phyloP scores from a whole-genome alignment of 495 filamentous ascomycete genomes.

The Xylaria longipes region DNA sequence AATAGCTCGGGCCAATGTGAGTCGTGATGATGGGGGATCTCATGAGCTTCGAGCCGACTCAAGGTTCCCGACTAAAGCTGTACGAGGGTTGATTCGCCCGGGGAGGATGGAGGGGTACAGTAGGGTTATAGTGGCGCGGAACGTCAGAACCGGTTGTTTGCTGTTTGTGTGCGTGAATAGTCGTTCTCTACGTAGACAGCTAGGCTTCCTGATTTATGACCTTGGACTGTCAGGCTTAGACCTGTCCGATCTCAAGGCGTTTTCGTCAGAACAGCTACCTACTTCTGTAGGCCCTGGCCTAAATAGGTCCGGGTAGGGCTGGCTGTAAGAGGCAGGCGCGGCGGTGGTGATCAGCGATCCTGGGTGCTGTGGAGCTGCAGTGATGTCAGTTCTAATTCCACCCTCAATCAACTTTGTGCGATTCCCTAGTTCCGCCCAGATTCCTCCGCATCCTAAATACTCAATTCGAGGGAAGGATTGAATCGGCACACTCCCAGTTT shows the following conservation, averaged over 20 bases:
- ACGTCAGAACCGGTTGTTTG: neutral
- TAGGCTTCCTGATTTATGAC: neutral
- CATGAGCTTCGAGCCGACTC: neutral
- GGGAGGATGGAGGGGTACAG: constrained; percentile 4
- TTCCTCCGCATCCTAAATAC: neutral
- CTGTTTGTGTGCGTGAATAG: neutral
- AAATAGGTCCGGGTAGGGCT: neutral
- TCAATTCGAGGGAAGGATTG: constrained; percentile 9
- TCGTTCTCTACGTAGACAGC: neutral
- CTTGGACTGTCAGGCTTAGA: constrained; percentile 8
- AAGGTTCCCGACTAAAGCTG: neutral
- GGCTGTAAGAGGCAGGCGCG: neutral
- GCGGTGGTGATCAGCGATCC: constrained; percentile 17
- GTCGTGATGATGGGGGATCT: neutral
- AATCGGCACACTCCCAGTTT: neutral
- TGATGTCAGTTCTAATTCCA: constrained; percentile 26
- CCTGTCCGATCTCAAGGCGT: neutral
- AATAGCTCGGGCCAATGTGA: constrained; percentile 4
- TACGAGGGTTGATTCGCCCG: neutral
- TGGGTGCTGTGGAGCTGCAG: constrained; percentile 27
- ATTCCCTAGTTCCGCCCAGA: constrained; percentile 9
- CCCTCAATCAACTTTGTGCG: constrained; percentile 10
- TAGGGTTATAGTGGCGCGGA: neutral
- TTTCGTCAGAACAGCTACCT: neutral
- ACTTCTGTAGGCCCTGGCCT: neutral